A percentile compares a stretch with the other conserved stretches of the same genome.
phyloP scores from a whole-genome alignment of 768 basidiomycete species.

The Paxillus ammoniavirescens region DNA sequence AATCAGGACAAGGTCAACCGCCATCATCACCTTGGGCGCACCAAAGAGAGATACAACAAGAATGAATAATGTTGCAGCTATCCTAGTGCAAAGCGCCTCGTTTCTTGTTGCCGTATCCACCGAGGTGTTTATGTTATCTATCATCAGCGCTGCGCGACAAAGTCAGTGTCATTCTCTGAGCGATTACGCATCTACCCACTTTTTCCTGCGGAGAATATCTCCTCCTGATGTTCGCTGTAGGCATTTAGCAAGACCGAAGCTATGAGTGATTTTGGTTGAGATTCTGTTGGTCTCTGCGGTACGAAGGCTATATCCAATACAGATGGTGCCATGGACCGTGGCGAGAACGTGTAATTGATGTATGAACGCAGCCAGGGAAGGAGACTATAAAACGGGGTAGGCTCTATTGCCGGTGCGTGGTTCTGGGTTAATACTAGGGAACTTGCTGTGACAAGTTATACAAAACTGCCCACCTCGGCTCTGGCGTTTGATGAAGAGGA shows the following conservation, averaged over 20 bases:
- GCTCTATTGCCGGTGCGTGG: neutral
- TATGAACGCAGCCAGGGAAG: neutral
- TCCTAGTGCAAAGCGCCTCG: neutral
- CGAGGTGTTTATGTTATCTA: no score
- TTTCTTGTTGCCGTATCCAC: neutral
- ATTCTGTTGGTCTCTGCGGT: neutral
- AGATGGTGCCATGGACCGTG: neutral
- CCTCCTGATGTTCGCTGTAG: neutral
- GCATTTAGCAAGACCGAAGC: neutral
- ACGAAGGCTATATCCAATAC: neutral
- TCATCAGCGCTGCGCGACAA: no score
- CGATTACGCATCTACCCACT: neutral
- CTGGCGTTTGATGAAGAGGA: neutral
- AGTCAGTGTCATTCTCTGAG: no score
- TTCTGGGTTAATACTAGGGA: neutral
- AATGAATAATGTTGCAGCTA: conserved; percentile 39
- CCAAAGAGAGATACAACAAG: conserved; percentile 64
- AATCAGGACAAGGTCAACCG: neutral
- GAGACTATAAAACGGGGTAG: neutral
- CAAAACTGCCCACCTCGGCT: no score
- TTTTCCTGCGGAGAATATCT: neutral
- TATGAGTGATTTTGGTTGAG: neutral
- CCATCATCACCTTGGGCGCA: conserved; percentile 30
- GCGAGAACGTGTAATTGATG: neutral
- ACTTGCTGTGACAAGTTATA: neutral